phyloP scores from a whole-genome alignment of 169 alveolate species.

The Plasmodium knowlesi region DNA sequence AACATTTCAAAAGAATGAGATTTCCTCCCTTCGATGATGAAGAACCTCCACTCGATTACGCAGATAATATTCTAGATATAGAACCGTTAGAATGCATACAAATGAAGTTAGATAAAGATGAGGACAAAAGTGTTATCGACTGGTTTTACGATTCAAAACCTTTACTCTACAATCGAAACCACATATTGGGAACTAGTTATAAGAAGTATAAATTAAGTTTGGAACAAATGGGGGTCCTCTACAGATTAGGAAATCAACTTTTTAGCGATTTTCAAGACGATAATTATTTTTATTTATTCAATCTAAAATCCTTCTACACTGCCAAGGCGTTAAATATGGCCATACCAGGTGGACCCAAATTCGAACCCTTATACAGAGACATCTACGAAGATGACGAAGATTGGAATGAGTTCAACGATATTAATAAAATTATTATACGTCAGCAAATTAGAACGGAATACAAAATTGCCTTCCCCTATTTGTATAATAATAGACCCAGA shows the following conservation, averaged over 20 bases:
- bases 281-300: constrained; percentile 98
- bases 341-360: constrained; percentile 99
- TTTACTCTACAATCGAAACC: constrained; percentile 77
- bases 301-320: constrained; percentile 96
- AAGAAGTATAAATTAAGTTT: constrained; percentile 95
- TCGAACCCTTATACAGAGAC: constrained; percentile 99
- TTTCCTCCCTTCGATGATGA: constrained; percentile 99
- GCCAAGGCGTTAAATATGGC: constrained; percentile 99
- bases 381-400: constrained; percentile 99
- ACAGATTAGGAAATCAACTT: constrained; percentile 97
- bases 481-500: constrained; percentile 98
- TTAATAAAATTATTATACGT: constrained; percentile 97
- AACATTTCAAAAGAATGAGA: constrained; percentile 99
- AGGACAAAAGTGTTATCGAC: constrained; percentile 98
- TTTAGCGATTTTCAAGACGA: constrained; percentile 96
- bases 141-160: constrained; percentile 94
- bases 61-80: constrained; percentile 97
- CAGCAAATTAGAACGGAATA: constrained; percentile 98
- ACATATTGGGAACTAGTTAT: constrained; percentile 93
- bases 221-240: constrained; percentile 97
- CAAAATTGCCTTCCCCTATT: constrained; percentile 99
- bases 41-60: constrained; percentile 99
- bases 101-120: constrained; percentile 98
- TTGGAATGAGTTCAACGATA: constrained; percentile 99
- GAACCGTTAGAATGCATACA: constrained; percentile 99